These are phyloP conservation scores for Nemania sp. DNA, from an alignment of 2,329 filamentous ascomycete genomes.

Conservation along the genomic window DNA sequence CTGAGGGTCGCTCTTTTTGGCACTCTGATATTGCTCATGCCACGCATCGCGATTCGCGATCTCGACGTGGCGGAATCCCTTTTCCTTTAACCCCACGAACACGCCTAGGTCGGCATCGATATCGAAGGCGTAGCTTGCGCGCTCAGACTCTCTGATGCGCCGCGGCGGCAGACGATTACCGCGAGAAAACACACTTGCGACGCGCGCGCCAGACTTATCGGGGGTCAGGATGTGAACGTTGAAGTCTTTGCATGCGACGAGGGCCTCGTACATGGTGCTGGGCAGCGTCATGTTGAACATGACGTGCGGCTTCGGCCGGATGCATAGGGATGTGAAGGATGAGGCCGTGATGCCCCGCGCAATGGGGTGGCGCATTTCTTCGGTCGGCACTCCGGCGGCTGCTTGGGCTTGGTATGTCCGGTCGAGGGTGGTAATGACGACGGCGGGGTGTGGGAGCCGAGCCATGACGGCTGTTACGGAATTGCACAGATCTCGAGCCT, in stretches of 20 bases:
- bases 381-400: constrained; percentile 18
- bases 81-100: constrained; percentile 27
- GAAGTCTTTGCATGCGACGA: constrained; percentile 59
- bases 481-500: constrained; percentile 52
- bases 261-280: constrained; percentile 66
- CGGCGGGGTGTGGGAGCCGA: constrained; percentile 65
- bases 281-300: constrained; percentile 69
- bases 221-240: constrained; percentile 67
- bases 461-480: constrained; percentile 66
- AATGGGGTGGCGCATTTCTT: constrained; percentile 41
- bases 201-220: constrained; percentile 59
- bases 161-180: constrained; percentile 55
- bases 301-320: constrained; percentile 64
- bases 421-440: constrained; percentile 63
- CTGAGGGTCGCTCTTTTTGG: constrained; percentile 15
- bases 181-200: constrained; percentile 65
- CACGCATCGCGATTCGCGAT: constrained; percentile 34
- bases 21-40: constrained; percentile 33
- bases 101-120: constrained; percentile 36
- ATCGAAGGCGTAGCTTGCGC: constrained; percentile 18
- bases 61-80: constrained; percentile 22
- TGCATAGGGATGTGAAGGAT: constrained; percentile 67
- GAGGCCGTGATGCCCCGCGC: constrained; percentile 70
- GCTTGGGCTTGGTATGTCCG: constrained; percentile 51
- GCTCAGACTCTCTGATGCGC: background rate